Percentiles rank a stretch among this genome's conserved stretches.
Evolutionary conservation across 768 basidiomycete genomes (phyloP).

Genomic region (Daedaleopsis nitida): DNA sequence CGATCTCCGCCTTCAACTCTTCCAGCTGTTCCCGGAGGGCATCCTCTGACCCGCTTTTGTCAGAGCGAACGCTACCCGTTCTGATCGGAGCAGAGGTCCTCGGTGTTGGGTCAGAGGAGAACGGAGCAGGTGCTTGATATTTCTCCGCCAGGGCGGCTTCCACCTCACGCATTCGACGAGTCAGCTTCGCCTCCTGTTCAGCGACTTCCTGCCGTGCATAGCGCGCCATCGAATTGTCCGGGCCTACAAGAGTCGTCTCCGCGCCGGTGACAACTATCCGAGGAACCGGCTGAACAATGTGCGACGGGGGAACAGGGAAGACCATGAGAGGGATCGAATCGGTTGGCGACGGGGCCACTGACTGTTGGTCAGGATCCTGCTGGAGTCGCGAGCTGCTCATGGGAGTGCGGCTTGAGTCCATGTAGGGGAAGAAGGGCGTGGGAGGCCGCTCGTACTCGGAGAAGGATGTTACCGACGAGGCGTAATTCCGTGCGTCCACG

Average conservation of each 20-base stretch:
- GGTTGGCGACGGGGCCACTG: background rate
- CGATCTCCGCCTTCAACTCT: constrained; percentile 5
- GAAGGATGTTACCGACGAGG: background rate
- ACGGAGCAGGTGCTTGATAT: background rate
- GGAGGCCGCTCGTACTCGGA: background rate
- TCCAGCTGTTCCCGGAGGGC: constrained; percentile 1
- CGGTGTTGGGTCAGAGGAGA: background rate
- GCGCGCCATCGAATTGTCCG: constrained; percentile 12
- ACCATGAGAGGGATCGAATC: constrained; percentile 8
- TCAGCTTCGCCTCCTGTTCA: constrained; percentile 11
- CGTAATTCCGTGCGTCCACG: background rate
- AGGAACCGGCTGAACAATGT: background rate
- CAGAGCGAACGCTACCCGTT: background rate
- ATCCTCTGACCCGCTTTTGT: background rate
- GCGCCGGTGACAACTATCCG: constrained; percentile 1
- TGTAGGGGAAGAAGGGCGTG: background rate
- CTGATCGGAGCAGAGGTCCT: background rate
- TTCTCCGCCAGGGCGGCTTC: constrained; percentile 3
- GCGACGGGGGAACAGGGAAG: background rate
- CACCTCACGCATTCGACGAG: constrained; percentile 5
- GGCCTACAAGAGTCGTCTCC: constrained; percentile 8
- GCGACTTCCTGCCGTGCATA: constrained; percentile 7
- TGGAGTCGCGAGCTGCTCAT: background rate
- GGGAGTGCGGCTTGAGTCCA: background rate
- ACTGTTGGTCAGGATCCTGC: background rate